Evolutionary conservation across 805 yeast species (phyloP).

Genomic region (Lachancea fermentati): DNA sequence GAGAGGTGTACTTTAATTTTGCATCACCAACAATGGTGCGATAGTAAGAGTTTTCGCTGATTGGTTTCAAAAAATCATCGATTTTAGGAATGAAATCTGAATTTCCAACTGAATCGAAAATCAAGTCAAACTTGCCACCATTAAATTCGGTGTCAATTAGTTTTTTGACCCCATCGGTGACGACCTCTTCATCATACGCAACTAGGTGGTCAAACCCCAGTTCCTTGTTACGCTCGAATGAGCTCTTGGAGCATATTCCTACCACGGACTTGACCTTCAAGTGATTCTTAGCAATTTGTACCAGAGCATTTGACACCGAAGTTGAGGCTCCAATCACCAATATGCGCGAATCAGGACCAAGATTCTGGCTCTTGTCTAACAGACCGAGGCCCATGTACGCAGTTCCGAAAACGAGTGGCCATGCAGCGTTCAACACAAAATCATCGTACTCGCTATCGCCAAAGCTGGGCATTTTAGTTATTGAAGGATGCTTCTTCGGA

Average conservation of each 20-base stretch:
- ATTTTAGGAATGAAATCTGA: slow-evolving; percentile 42
- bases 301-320: slow-evolving; percentile 52
- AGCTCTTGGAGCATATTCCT: slow-evolving; percentile 48
- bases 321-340: slow-evolving; percentile 73
- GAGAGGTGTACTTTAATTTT: slow-evolving; percentile 27
- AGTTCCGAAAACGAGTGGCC: slow-evolving; percentile 60
- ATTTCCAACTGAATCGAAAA: slow-evolving; percentile 64
- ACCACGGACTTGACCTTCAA: slow-evolving; percentile 47
- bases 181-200: slow-evolving; percentile 46
- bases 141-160: slow-evolving; percentile 25
- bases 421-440: slow-evolving; percentile 40
- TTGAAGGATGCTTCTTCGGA: slow-evolving; percentile 23
- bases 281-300: slow-evolving; percentile 50
- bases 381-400: slow-evolving; percentile 40
- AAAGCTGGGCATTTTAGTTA: slow-evolving; percentile 30
- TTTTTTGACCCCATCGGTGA: slow-evolving; percentile 33
- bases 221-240: slow-evolving; percentile 38
- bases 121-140: slow-evolving; percentile 49
- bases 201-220: slow-evolving; percentile 56
- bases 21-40: slow-evolving; percentile 54
- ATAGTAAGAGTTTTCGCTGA: slow-evolving; percentile 43
- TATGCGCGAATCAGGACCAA: slow-evolving; percentile 42
- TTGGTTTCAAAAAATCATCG: slow-evolving; percentile 40
- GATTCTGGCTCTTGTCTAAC: slow-evolving; percentile 29
- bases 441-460: slow-evolving; percentile 14